A percentile compares a stretch with the other conserved stretches of the same genome.
Conservation (phyloP, 768 basidiomycete species). For the Pleurotus cornucopiae region DNA sequence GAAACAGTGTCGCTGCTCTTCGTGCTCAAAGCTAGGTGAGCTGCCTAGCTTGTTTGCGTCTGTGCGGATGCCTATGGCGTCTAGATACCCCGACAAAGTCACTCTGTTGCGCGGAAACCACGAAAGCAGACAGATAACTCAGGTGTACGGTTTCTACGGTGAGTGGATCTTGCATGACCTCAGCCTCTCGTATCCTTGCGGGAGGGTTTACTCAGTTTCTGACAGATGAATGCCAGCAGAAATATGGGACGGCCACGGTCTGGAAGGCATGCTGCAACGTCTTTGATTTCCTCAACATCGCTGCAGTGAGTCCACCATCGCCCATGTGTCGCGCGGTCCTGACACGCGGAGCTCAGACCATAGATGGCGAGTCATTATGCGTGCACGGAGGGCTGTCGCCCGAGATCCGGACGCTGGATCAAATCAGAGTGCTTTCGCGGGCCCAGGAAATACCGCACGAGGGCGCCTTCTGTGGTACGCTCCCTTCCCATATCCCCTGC, state of each 20-base stretch:
- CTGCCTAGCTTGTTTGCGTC: background rate
- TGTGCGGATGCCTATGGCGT: slow-evolving; percentile 4
- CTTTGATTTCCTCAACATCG: slow-evolving; percentile 93
- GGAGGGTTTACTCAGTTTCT: background rate
- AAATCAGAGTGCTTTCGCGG: slow-evolving; percentile 86
- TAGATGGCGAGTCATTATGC: slow-evolving; percentile 88
- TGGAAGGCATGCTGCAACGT: slow-evolving; percentile 98
- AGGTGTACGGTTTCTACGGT: slow-evolving; percentile 99
- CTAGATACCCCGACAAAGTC: slow-evolving; percentile 84
- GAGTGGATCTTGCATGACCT: background rate
- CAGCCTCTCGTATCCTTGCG: no score
- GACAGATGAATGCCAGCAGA: slow-evolving; percentile 94
- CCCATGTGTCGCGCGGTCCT: no score
- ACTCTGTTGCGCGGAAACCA: slow-evolving; percentile 93
- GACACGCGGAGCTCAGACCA: slow-evolving; percentile 53
- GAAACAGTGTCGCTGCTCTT: slow-evolving; percentile 91
- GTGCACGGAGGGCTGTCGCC: slow-evolving; percentile 97
- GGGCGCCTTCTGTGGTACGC: slow-evolving; percentile 90
- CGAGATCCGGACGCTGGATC: slow-evolving; percentile 92
- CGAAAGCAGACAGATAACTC: slow-evolving; percentile 95
- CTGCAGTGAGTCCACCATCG: slow-evolving; percentile 58
- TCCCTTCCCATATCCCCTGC: background rate
- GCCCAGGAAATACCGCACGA: slow-evolving; percentile 99
- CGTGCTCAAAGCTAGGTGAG: slow-evolving; percentile 82
- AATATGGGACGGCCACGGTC: slow-evolving; percentile 91